Conservation (phyloP, 331 rosid genomes). For the Erythrophleum ivorense region DNA sequence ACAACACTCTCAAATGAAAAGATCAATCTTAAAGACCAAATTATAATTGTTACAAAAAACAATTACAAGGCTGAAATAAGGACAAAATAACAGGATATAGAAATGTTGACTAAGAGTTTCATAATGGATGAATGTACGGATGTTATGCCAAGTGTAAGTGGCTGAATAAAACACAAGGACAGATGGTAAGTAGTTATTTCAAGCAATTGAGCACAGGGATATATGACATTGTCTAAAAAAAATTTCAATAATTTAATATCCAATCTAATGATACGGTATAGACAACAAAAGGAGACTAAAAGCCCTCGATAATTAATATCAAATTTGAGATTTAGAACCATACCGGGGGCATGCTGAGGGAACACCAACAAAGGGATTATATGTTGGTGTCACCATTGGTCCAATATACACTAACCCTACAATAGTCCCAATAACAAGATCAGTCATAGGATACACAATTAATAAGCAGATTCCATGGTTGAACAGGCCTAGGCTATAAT, state of each 20-base stretch:
- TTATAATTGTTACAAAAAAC: not conserved
- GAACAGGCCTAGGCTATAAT: slow-evolving; percentile 52
- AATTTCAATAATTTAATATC: slow-evolving; percentile 19
- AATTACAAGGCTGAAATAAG: not conserved
- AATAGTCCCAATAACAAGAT: slow-evolving; percentile 77
- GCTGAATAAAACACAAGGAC: slow-evolving; percentile 4
- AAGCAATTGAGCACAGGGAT: slow-evolving; percentile 24
- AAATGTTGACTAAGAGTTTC: not conserved
- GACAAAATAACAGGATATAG: not conserved
- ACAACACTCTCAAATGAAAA: not conserved
- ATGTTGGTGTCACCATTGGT: slow-evolving; percentile 90
- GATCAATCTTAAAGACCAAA: not conserved
- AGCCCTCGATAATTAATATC: slow-evolving; percentile 63
- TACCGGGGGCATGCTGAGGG: slow-evolving; percentile 88
- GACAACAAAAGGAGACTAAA: slow-evolving; percentile 45
- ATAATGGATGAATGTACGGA: not conserved
- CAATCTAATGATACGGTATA: slow-evolving; percentile 41
- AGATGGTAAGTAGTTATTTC: not conserved
- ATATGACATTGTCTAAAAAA: slow-evolving; percentile 34
- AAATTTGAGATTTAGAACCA: slow-evolving; percentile 86
- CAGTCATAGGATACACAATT: slow-evolving; percentile 69
- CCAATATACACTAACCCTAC: slow-evolving; percentile 93
- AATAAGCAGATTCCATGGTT: slow-evolving; percentile 57
- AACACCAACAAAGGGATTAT: slow-evolving; percentile 88
- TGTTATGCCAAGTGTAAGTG: not conserved